Percentiles rank a stretch among this genome's conserved stretches.
Evolutionary conservation across 257 asterid genomes (phyloP).

Genomic region (Solanum corneliomulleri): DNA sequence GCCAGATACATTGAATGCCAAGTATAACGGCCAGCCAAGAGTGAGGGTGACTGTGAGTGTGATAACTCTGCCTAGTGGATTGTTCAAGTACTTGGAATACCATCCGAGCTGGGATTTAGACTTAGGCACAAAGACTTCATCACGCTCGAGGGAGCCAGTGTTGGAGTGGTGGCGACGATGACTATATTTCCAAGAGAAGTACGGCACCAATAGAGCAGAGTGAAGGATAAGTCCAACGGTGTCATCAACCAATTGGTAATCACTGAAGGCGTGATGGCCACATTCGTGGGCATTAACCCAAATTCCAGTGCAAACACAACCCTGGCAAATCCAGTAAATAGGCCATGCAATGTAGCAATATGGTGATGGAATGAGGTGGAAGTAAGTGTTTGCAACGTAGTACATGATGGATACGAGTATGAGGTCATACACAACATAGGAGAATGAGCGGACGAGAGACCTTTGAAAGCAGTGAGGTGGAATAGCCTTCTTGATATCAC

Average conservation of each 20-base stretch:
- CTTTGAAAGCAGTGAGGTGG: constrained; percentile 69
- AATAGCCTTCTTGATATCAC: constrained; percentile 59
- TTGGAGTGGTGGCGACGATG: constrained; percentile 73
- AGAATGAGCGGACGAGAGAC: constrained; percentile 41
- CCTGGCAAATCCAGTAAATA: constrained; percentile 37
- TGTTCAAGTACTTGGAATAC: constrained; percentile 53
- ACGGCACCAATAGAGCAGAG: constrained; percentile 57
- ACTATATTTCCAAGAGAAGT: constrained; percentile 70
- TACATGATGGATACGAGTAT: constrained; percentile 23
- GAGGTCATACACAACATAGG: constrained; percentile 46
- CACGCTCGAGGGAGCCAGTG: constrained; percentile 65
- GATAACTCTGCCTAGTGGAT: constrained; percentile 51
- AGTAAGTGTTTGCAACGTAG: constrained; percentile 36
- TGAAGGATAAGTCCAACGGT: constrained; percentile 61
- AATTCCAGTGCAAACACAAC: constrained; percentile 54
- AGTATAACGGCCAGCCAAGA: constrained; percentile 62
- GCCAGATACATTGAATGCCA: constrained; percentile 56
- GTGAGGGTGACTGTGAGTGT: constrained; percentile 33
- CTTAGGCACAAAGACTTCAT: constrained; percentile 67
- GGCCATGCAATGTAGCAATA: constrained; percentile 40
- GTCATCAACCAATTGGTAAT: constrained; percentile 59
- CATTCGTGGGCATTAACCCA: constrained; percentile 74
- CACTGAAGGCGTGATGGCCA: constrained; percentile 73
- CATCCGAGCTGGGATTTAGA: constrained; percentile 26
- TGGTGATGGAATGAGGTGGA: constrained; percentile 34